Percentiles rank a stretch among this genome's conserved stretches.
These are phyloP conservation scores for Brasilioporus rufonigricans DNA, from an alignment of 768 basidiomycete genomes.

Conservation along the genomic window DNA sequence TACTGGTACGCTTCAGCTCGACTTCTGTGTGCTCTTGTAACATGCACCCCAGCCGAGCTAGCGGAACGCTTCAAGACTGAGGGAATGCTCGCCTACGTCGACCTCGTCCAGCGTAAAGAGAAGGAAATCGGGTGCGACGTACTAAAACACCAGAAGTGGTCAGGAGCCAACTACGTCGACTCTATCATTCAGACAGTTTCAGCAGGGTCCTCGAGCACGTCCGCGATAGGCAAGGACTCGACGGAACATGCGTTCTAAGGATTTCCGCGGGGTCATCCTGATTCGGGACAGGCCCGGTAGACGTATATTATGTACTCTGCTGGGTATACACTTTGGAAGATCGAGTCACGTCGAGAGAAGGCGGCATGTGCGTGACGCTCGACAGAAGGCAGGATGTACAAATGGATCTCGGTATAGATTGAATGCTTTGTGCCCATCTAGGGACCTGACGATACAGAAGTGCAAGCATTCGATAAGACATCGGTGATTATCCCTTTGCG, in stretches of 20 bases:
- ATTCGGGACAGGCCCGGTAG: slow-evolving; percentile 1
- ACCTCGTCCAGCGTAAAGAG: slow-evolving; percentile 85
- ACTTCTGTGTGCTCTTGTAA: slow-evolving; percentile 2
- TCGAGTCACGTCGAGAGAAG: slow-evolving; percentile 4
- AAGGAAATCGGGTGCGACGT: slow-evolving; percentile 88
- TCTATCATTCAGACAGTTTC: slow-evolving; percentile 79
- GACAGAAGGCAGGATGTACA: slow-evolving; percentile 7
- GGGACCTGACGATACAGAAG: not conserved
- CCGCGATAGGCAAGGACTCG: slow-evolving; percentile 79
- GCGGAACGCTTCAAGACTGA: slow-evolving; percentile 78
- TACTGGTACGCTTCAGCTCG: slow-evolving; percentile 50
- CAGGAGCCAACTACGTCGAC: slow-evolving; percentile 90
- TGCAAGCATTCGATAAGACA: not conserved
- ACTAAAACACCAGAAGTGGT: slow-evolving; percentile 95
- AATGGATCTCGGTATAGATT: slow-evolving; percentile 16
- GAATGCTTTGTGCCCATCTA: not conserved
- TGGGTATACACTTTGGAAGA: not conserved
- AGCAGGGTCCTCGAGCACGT: slow-evolving; percentile 87
- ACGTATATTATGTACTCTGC: slow-evolving; percentile 1
- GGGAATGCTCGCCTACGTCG: slow-evolving; percentile 91
- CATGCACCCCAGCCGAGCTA: slow-evolving; percentile 58
- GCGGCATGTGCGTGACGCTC: not conserved
- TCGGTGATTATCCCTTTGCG: not conserved
- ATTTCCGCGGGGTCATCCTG: not conserved
- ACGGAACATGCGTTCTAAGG: slow-evolving; percentile 80